Conservation (phyloP, 129 eudicot genomes). For the Escallonia herrerae region DNA sequence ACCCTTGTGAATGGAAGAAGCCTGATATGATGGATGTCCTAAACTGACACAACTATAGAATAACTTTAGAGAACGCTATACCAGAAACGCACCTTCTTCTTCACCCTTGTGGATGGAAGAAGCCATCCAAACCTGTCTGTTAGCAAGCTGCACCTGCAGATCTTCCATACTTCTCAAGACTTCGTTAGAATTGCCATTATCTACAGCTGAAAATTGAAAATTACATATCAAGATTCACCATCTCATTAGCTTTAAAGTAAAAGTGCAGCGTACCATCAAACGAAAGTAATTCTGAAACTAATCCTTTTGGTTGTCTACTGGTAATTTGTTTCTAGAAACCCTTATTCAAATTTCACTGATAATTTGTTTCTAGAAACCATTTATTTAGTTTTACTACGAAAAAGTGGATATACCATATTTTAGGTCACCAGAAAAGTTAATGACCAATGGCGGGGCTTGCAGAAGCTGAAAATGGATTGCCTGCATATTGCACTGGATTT, state of each 20-base stretch:
- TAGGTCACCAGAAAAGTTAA: slow-evolving; percentile 65
- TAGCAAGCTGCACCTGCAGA: slow-evolving; percentile 34
- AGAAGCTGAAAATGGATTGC: slow-evolving; percentile 83
- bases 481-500: slow-evolving; percentile 64
- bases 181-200: slow-evolving; percentile 24
- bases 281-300: background rate
- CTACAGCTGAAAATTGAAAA: slow-evolving; percentile 37
- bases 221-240: background rate
- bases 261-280: background rate
- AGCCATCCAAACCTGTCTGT: slow-evolving; percentile 92
- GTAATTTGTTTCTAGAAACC: no score
- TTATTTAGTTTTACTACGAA: background rate
- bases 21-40: slow-evolving; percentile 11
- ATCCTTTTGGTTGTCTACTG: no score
- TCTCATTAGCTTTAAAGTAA: background rate
- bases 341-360: no score
- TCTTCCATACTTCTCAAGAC: slow-evolving; percentile 29
- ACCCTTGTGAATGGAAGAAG: slow-evolving; percentile 88
- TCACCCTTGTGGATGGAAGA: slow-evolving; percentile 92
- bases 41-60: no score
- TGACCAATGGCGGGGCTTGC: slow-evolving; percentile 72
- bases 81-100: slow-evolving; percentile 50
- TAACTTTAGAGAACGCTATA: no score
- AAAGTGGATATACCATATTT: slow-evolving; percentile 52
- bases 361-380: no score